Evolutionary conservation across 805 yeast species (phyloP).

Genomic region (Clavispora carvajalis): DNA sequence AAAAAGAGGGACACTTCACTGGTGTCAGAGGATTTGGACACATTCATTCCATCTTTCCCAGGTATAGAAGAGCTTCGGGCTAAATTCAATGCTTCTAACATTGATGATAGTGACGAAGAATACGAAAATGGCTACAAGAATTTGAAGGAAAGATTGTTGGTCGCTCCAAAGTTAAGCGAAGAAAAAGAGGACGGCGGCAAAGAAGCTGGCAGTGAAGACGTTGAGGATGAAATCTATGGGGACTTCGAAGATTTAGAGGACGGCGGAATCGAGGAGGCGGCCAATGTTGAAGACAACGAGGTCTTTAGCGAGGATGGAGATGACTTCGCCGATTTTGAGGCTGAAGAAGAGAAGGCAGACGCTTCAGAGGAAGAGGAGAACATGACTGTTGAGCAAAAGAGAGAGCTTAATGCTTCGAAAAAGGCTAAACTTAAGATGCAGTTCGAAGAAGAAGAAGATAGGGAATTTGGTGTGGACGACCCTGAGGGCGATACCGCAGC

Average conservation of each 20-base stretch:
- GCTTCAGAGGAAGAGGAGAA: conserved; percentile 30
- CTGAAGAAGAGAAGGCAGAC: conserved; percentile 39
- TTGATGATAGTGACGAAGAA: conserved; percentile 30
- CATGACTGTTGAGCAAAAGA: conserved; percentile 62
- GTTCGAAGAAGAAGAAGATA: conserved; percentile 75
- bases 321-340: conserved; percentile 50
- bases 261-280: conserved; percentile 22
- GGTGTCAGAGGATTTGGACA: conserved; percentile 31
- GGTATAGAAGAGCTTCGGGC: conserved; percentile 38
- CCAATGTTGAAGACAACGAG: conserved; percentile 28
- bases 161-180: conserved; percentile 45
- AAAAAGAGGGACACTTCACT: conserved; percentile 36
- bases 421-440: conserved; percentile 86
- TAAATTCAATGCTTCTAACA: conserved; percentile 38
- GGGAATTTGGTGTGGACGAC: conserved; percentile 68
- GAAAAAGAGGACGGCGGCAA: conserved; percentile 21
- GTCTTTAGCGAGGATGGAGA: conserved; percentile 25
- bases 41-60: conserved; percentile 32
- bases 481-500: conserved; percentile 68
- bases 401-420: conserved; percentile 79
- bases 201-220: conserved; percentile 30
- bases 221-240: conserved; percentile 33
- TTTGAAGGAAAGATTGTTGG: conserved; percentile 45
- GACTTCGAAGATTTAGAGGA: conserved; percentile 39
- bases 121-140: conserved; percentile 36